These are phyloP conservation scores for Populus pruinosa DNA, from an alignment of 345 rosid genomes.

Conservation along the genomic window DNA sequence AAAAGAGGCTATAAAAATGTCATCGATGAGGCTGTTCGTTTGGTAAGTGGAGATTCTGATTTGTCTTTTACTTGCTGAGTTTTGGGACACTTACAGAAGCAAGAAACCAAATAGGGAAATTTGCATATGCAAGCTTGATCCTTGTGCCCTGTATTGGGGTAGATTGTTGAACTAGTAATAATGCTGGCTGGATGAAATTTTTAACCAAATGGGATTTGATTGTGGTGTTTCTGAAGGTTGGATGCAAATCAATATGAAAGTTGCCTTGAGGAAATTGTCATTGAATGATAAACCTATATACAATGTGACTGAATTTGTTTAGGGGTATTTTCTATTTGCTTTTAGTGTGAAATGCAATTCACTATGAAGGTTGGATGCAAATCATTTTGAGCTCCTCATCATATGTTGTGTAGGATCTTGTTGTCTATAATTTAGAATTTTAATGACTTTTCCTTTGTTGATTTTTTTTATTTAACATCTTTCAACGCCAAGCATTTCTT, in stretches of 20 bases:
- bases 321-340: background rate
- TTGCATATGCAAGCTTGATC: background rate
- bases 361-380: background rate
- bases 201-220: background rate
- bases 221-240: background rate
- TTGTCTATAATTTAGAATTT: background rate
- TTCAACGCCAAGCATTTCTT: background rate
- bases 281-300: background rate
- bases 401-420: background rate
- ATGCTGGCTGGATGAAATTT: background rate
- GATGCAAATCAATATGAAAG: background rate
- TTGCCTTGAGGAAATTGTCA: background rate
- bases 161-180: background rate
- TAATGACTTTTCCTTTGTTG: background rate
- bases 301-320: background rate
- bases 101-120: background rate
- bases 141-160: background rate
- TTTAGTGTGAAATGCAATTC: background rate
- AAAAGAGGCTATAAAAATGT: slow-evolving; percentile 98
- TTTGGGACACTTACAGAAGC: background rate
- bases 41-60: slow-evolving; percentile 52
- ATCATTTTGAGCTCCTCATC: background rate
- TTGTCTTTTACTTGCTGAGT: background rate
- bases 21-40: slow-evolving; percentile 86
- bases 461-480: background rate